Percentiles rank a stretch among this genome's conserved stretches.
phyloP scores from a whole-genome alignment of 768 basidiomycete species.

The Glaciozyma martinii region DNA sequence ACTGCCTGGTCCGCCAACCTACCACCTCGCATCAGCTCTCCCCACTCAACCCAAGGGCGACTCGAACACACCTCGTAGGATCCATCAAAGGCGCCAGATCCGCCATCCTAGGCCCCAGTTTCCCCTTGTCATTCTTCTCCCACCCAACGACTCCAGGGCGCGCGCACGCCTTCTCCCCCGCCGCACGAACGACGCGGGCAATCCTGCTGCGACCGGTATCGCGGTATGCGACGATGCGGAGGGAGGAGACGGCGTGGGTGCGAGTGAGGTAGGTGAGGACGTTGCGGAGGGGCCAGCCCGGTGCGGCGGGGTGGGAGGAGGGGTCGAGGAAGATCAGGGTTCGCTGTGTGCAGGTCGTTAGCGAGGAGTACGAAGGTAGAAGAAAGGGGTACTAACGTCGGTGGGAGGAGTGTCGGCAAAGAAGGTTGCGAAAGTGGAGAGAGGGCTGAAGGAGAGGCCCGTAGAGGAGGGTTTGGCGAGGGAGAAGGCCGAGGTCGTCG shows the following conservation, averaged over 20 bases:
- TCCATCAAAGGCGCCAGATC: constrained; percentile 97
- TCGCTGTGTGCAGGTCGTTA: constrained; percentile 38
- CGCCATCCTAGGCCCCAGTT: constrained; percentile 71
- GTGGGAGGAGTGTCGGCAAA: constrained; percentile 12
- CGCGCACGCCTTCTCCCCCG: neutral
- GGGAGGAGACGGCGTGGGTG: constrained; percentile 45
- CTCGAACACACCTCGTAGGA: constrained; percentile 53
- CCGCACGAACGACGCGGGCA: neutral
- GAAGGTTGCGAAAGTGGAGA: constrained; percentile 18
- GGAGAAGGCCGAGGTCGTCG: neutral
- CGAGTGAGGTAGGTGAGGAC: constrained; percentile 52
- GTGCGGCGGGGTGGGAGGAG: constrained; percentile 61
- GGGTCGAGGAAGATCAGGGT: constrained; percentile 70
- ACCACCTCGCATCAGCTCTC: neutral
- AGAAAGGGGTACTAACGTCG: neutral
- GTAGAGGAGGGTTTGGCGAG: neutral
- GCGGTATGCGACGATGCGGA: constrained; percentile 71
- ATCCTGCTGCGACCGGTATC: constrained; percentile 39
- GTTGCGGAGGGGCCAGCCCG: constrained; percentile 91
- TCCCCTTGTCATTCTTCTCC: no score
- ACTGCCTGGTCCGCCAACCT: constrained; percentile 93
- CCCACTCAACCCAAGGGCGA: neutral
- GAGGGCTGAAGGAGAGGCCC: neutral
- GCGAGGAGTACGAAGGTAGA: neutral
- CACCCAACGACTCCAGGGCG: constrained; percentile 57